These are phyloP conservation scores for Penicillium sp. DNA, from an alignment of 2,329 filamentous ascomycete genomes.

Conservation along the genomic window DNA sequence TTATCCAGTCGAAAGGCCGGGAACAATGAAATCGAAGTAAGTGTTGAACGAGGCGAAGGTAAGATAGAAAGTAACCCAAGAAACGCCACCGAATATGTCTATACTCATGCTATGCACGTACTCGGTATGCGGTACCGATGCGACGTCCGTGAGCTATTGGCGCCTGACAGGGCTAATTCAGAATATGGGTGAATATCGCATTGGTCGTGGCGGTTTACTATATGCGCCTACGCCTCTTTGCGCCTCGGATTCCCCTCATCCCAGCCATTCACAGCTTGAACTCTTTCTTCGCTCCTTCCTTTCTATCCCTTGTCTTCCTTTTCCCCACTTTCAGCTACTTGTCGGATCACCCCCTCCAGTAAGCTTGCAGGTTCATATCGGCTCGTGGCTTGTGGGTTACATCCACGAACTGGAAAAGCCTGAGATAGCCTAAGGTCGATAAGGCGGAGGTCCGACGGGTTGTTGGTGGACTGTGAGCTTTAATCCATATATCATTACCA, in stretches of 20 bases:
- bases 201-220: background rate
- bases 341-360: background rate
- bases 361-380: background rate
- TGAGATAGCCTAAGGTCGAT: slow-evolving; percentile 14
- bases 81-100: slow-evolving; percentile 6
- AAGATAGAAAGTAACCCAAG: slow-evolving; percentile 10
- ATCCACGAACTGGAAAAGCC: slow-evolving; percentile 7
- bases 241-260: background rate
- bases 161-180: background rate
- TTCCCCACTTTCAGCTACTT: background rate
- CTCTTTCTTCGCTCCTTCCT: background rate
- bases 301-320: background rate
- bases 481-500: background rate
- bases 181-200: background rate
- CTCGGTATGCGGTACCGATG: background rate
- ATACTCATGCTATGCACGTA: background rate
- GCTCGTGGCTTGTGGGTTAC: slow-evolving; percentile 8
- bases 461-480: background rate
- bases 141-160: background rate
- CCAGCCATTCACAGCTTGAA: background rate
- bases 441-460: slow-evolving; percentile 15
- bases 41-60: background rate
- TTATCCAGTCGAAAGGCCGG: too few relatives aligned
- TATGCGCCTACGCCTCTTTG: background rate
- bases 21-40: too few relatives aligned